Evolutionary conservation across 1,284 basidiomycete genomes (phyloP).

Genomic region (Irpex sp.): DNA sequence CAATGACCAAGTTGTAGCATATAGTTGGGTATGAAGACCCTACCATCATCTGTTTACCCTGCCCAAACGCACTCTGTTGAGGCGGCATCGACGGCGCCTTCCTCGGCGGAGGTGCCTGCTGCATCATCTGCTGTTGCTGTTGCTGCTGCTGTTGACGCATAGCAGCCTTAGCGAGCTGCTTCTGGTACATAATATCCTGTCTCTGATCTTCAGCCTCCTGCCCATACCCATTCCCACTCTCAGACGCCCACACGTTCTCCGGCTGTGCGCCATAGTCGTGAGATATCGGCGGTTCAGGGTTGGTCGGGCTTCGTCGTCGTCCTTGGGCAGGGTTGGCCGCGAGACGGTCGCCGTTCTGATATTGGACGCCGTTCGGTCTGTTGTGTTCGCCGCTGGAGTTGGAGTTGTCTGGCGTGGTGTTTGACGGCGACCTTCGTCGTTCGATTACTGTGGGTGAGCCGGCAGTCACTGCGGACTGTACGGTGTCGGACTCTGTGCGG

Average conservation of each 20-base stretch:
- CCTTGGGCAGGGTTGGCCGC: constrained; percentile 11
- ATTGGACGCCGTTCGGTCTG: constrained; percentile 7
- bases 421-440: constrained; percentile 24
- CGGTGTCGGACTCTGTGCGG: constrained; percentile 71
- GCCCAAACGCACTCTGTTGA: not conserved
- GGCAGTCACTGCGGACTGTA: constrained; percentile 40
- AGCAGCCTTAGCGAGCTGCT: constrained; percentile 2
- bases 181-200: constrained; percentile 9
- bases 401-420: not conserved
- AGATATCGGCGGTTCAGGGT: constrained; percentile 49
- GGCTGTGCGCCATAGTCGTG: constrained; percentile 31
- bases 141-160: constrained; percentile 2
- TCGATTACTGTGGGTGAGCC: constrained; percentile 41
- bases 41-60: constrained; percentile 13
- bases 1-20: not conserved
- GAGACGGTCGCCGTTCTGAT: constrained; percentile 19
- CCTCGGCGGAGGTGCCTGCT: not conserved
- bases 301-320: constrained; percentile 61
- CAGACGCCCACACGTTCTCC: constrained; percentile 49
- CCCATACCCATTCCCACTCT: constrained; percentile 31
- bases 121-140: constrained; percentile 11
- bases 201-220: constrained; percentile 27
- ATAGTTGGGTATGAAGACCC: not conserved
- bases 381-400: constrained; percentile 10
- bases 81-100: not conserved